Evolutionary conservation across 805 yeast species (phyloP), one percentile per base, ranked within the genome.

Genomic region (Candida suzukii): DNA sequence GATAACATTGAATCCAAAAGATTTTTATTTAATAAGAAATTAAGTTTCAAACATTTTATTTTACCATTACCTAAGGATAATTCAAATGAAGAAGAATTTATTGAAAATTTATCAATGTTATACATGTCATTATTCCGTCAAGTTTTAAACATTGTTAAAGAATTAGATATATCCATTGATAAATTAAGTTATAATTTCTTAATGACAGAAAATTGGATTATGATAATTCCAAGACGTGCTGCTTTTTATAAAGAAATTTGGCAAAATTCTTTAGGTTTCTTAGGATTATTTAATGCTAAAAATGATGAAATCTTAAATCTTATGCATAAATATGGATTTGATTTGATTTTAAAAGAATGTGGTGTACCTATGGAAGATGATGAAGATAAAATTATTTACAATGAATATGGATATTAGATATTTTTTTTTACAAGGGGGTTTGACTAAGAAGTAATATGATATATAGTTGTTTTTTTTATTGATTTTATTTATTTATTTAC

Each of bases 31-130:
- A 74, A 77, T 53, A 61, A 68, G n/a, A 67, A 70, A 19, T 64
- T 85, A 25, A 78, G 90, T 9, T 87, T 84, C 64, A 88, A 95
- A 13, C 96, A 93, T 65, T 88, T 73, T 57, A 75, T 84, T 18
- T 75, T 81, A n/a, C 86, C 83, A 36, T 56, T 88, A 16, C 74
- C 78, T 13, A 44, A 55, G 2, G 51, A 60, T 2, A 52, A 48
- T 13, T 41, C 43, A n/a, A 66, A 60, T 29, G 56, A 58, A 2
- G 64, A 64, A 3, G 73, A 73, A 22, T 66, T 68, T 40, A 77
- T 74, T 43, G 87, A 81, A 19, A 61, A 66, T 16, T 66, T 88
- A 46, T 80, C 86, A 0, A 67, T 84, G 71, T 70, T 76, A 29
- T 91, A 83, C 61, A 74, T 84, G 41, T 73, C 86, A 6, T 67